These are phyloP conservation scores for Leptosphaerulina australis DNA, from an alignment of 2,329 filamentous ascomycete species.

Conservation along the genomic window DNA sequence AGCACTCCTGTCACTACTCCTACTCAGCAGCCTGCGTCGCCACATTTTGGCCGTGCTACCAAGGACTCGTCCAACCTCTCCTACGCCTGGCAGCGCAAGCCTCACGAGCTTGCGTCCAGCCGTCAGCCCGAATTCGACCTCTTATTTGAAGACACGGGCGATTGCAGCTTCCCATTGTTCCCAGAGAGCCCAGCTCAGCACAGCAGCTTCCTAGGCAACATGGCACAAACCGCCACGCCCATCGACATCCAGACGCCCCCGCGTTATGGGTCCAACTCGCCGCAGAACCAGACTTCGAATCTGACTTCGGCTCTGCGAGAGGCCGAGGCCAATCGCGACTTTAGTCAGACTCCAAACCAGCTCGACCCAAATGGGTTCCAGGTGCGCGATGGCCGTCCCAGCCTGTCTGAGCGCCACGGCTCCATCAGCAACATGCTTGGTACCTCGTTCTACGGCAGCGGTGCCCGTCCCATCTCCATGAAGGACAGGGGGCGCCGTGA, in stretches of 20 bases:
- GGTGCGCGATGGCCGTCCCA: constrained; percentile 38
- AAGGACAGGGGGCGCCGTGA: constrained; percentile 62
- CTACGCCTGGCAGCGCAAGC: constrained; percentile 55
- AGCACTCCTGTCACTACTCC: constrained; percentile 57
- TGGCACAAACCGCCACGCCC: constrained; percentile 61
- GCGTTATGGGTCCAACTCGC: constrained; percentile 63
- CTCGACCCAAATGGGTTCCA: constrained; percentile 46
- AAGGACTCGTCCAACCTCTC: constrained; percentile 48
- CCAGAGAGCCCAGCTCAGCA: constrained; percentile 38
- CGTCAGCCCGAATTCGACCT: constrained; percentile 43
- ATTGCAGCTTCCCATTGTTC: constrained; percentile 51
- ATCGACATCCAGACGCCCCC: constrained; percentile 64
- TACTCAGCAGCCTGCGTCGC: constrained; percentile 49
- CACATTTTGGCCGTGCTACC: constrained; percentile 49
- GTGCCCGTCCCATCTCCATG: constrained; percentile 66
- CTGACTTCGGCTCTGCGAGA: constrained; percentile 66
- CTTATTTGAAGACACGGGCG: constrained; percentile 50
- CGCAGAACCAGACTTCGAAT: constrained; percentile 67
- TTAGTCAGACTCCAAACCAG: constrained; percentile 50
- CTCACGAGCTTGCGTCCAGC: constrained; percentile 42
- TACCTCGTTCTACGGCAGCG: constrained; percentile 61
- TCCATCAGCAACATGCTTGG: constrained; percentile 57
- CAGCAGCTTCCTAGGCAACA: constrained; percentile 45
- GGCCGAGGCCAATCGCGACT: constrained; percentile 46
- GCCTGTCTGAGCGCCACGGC: constrained; percentile 57